Base-by-base conservation (phyloP, 345 rosid genomes). In the Brassica rapa region DNA sequence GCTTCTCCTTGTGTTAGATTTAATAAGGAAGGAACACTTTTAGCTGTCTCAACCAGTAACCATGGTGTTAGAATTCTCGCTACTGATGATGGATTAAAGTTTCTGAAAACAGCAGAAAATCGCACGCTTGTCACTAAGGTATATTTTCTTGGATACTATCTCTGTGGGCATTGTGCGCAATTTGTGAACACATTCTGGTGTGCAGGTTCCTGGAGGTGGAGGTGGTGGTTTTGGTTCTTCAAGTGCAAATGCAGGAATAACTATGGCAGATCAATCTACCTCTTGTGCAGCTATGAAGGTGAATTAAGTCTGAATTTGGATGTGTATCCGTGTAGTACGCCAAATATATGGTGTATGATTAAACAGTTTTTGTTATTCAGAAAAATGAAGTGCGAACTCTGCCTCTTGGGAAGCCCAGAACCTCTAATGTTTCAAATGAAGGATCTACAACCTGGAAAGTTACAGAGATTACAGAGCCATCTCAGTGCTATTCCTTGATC, bases 21-120 rank as follows among this genome's bases (percentile, higher is more conserved):
- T 81, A 89, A 87, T 84, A 91, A 83, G 86, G 94, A 89, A 83
- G 98, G 98, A 72, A 84, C 83, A 14, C 80, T 93, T 30, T 82
- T 93, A 80, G 95, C 98, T 30, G 88, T 91, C 76, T 89, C 98
- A 41, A 89, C 98, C 59, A 87, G 72, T 78, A 94, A 93, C 76
- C 85, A 89, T 77, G 85, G 89, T 49, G 75, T 93, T 59, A 91
- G 87, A 82, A 84, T 93, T 72, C 85, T 93, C 72, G 97, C 98
- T 63, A 91, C 84, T 81, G 76, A 88, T 15, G 95, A 93, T 68
- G 98, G 95, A 63, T 46, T 86, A 19, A 86, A 89, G 85, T 74
- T 93, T 77, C 78, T 93, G 72, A 78, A 89, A 29, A 84, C 88
- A 5, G 77, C 85, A 77, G 97, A 91, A 76, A 91, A 80, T 73